Evolutionary conservation across 768 basidiomycete species (phyloP), one percentile per base, ranked within the genome.

Genomic region (Boletus sensibilis): DNA sequence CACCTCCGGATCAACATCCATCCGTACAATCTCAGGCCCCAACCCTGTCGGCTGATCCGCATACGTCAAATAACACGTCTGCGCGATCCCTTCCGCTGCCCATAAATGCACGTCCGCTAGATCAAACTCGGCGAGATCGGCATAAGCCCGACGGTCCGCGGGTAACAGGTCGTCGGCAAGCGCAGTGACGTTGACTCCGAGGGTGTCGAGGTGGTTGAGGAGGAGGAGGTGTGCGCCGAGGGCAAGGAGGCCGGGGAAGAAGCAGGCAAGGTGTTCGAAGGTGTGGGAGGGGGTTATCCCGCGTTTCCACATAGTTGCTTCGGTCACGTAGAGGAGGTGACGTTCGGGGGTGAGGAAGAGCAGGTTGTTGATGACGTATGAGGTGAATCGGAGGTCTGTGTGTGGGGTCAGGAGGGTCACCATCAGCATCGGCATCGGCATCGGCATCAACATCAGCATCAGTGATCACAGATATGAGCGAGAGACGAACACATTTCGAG

Each of bases 191-290:
- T 81, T 72, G 53, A 87, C 77, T 5, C 80, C 81, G 12, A 81
- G 63, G 2, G 72, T 61, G 20, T 75, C 68, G 9, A 86, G 76
- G 50, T 80, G 68, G 57, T 86, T 75, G 42, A 86, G 74, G 6
- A 82, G 82, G 29, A 90, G 77, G 8, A 80, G 80, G 61, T 86
- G 80, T 5, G 73, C 87, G 16, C 89, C 89, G 3, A 92, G 79
- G 7, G 88, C 87, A 25, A 92, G 75, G 11, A 90, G 76, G 5
- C 90, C 90, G 0, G 88, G 88, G 52, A 89, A 77, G 74, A 90
- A 92, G 68, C 89, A 90, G 1, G 88, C 81, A 20, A 92, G 75
- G 63, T 91, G 89, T 61, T 91, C 87, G 57, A 89, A 82, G 12
- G 60, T 59, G 61, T 85, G 81, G 3, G 78, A 71, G 13, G 82